Evolutionary conservation across 1,284 basidiomycete species (phyloP).

Genomic region (Ustilago shanxiensis): DNA sequence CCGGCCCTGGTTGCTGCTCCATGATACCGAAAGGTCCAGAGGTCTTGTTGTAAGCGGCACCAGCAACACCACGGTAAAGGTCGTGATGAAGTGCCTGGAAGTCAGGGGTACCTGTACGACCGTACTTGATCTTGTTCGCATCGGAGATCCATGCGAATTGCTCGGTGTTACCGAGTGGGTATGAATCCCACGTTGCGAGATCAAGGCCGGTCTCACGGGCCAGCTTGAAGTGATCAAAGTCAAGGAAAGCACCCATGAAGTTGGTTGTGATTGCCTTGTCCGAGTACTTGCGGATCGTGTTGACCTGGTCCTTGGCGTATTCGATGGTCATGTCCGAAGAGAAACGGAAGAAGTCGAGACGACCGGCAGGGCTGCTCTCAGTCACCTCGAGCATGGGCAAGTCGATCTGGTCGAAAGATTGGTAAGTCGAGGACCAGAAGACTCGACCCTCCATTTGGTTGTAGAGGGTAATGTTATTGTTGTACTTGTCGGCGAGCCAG

Average conservation of each 20-base stretch:
- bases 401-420: slow-evolving; percentile 46
- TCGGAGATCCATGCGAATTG: slow-evolving; percentile 43
- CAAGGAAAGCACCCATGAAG: slow-evolving; percentile 50
- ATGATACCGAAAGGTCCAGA: slow-evolving; percentile 49
- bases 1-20: slow-evolving; percentile 52
- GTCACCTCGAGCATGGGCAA: slow-evolving; percentile 50
- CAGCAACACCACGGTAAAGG: slow-evolving; percentile 47
- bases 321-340: slow-evolving; percentile 49
- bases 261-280: slow-evolving; percentile 56
- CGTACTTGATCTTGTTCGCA: slow-evolving; percentile 42
- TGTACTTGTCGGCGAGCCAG: slow-evolving; percentile 55
- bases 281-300: slow-evolving; percentile 43
- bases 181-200: slow-evolving; percentile 52
- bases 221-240: slow-evolving; percentile 55
- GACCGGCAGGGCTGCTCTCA: slow-evolving; percentile 50
- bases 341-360: slow-evolving; percentile 54
- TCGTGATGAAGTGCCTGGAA: slow-evolving; percentile 48
- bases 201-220: slow-evolving; percentile 38
- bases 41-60: slow-evolving; percentile 45
- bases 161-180: slow-evolving; percentile 53
- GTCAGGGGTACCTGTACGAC: slow-evolving; percentile 47
- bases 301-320: slow-evolving; percentile 46
- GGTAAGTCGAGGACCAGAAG: slow-evolving; percentile 51
- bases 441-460: slow-evolving; percentile 52
- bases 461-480: slow-evolving; percentile 43